phyloP scores from a whole-genome alignment of 306 rosid species.

The Boehmeria nivea region DNA sequence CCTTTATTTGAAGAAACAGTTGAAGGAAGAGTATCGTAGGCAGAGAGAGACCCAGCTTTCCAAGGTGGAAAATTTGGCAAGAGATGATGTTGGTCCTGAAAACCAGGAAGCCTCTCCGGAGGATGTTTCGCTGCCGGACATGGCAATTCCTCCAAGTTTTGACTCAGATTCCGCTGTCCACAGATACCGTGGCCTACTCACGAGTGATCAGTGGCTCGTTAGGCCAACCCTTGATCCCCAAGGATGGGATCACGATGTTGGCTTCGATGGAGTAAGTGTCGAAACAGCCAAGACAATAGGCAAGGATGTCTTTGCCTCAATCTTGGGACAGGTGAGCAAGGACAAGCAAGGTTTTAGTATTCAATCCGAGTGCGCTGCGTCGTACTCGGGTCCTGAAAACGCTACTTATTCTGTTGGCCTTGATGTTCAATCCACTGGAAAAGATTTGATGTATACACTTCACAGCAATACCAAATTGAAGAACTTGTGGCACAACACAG shows the following conservation, averaged over 20 bases:
- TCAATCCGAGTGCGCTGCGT: conserved; percentile 76
- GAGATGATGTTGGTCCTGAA: conserved; percentile 27
- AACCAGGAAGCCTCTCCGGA: conserved; percentile 50
- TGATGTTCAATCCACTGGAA: conserved; percentile 78
- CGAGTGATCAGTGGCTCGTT: conserved; percentile 63
- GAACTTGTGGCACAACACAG: conserved; percentile 50
- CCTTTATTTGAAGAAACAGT: conserved; percentile 81
- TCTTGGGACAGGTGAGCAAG: conserved; percentile 75
- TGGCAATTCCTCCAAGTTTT: conserved; percentile 76
- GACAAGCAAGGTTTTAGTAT: conserved; percentile 70
- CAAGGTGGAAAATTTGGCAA: conserved; percentile 27
- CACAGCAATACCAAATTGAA: conserved; percentile 60
- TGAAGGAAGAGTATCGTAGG: conserved; percentile 60
- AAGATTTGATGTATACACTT: conserved; percentile 59
- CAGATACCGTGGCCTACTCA: conserved; percentile 74
- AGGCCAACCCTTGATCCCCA: conserved; percentile 95
- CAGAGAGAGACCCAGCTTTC: conserved; percentile 44
- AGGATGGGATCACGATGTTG: conserved; percentile 95
- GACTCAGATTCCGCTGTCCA: conserved; percentile 55
- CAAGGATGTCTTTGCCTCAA: conserved; percentile 46
- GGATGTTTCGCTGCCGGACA: conserved; percentile 73
- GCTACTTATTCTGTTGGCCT: conserved; percentile 57
- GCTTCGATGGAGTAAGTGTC: conserved; percentile 83
- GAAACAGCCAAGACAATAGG: conserved; percentile 59
- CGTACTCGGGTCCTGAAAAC: conserved; percentile 57